These are phyloP conservation scores for Sugiyamaella lignohabitans DNA, from an alignment of 805 yeast species.

Conservation along the genomic window DNA sequence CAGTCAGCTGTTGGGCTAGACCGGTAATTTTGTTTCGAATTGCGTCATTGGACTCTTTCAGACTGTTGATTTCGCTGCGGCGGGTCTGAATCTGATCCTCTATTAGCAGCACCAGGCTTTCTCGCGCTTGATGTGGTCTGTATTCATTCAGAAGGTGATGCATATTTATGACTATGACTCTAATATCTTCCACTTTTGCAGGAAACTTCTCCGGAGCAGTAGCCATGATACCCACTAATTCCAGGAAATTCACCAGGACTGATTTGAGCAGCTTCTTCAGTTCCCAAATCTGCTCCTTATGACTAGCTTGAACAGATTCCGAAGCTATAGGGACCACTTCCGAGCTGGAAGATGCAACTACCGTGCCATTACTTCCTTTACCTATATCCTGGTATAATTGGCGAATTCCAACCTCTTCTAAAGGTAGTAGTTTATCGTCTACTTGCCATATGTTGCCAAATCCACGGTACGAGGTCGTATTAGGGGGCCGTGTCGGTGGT, in stretches of 20 bases:
- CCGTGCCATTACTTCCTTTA: too few relatives aligned
- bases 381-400: slow-evolving; percentile 49
- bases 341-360: too few relatives aligned
- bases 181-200: slow-evolving; percentile 66
- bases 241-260: slow-evolving; percentile 70
- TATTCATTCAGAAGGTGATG: slow-evolving; percentile 90
- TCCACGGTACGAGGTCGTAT: slow-evolving; percentile 50
- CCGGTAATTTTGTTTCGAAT: slow-evolving; percentile 35
- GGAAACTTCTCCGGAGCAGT: slow-evolving; percentile 62
- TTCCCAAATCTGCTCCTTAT: slow-evolving; percentile 56
- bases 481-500: slow-evolving; percentile 31
- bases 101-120: slow-evolving; percentile 69
- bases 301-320: slow-evolving; percentile 35
- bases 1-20: slow-evolving; percentile 25
- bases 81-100: slow-evolving; percentile 51
- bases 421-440: slow-evolving; percentile 65
- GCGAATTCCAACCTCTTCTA: slow-evolving; percentile 68
- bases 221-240: slow-evolving; percentile 69
- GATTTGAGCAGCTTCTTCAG: slow-evolving; percentile 76
- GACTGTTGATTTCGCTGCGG: slow-evolving; percentile 27
- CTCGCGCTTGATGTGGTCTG: slow-evolving; percentile 92
- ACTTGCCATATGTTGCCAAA: slow-evolving; percentile 88
- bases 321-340: not conserved
- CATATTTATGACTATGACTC: slow-evolving; percentile 75
- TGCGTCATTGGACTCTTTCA: slow-evolving; percentile 36